phyloP scores from a whole-genome alignment of 2,329 filamentous ascomycete species.

The Pseudohalonectria lignicola region DNA sequence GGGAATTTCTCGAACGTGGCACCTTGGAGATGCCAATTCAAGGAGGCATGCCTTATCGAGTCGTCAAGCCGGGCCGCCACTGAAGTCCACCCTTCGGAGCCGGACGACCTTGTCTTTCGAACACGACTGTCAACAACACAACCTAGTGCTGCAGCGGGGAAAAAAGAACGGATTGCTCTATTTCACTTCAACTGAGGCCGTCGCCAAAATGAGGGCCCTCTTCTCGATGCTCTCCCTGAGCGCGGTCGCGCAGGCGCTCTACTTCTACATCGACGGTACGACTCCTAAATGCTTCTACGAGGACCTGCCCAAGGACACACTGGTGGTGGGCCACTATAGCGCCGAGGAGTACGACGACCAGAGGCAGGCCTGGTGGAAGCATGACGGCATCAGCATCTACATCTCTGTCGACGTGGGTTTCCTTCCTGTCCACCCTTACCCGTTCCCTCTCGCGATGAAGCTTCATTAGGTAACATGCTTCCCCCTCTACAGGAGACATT shows the following conservation, averaged over 20 bases:
- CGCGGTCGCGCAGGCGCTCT: constrained; percentile 65
- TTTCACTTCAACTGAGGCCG: no score
- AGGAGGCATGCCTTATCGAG: no score
- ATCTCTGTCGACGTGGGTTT: constrained; percentile 68
- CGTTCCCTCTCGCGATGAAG: neutral
- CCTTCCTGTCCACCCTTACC: neutral
- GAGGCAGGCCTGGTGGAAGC: constrained; percentile 55
- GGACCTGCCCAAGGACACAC: constrained; percentile 91
- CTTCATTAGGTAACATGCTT: neutral
- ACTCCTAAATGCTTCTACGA: constrained; percentile 95
- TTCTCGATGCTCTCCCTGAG: constrained; percentile 56
- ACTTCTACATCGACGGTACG: constrained; percentile 88
- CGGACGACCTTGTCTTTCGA: no score
- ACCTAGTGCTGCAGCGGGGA: no score
- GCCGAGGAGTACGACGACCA: constrained; percentile 75
- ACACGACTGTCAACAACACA: no score
- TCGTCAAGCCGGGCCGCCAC: no score
- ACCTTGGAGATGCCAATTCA: constrained; percentile 25
- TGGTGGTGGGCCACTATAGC: constrained; percentile 87
- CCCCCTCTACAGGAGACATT: constrained; percentile 63
- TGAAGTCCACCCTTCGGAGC: no score
- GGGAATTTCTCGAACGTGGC: constrained; percentile 35
- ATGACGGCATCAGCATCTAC: constrained; percentile 69
- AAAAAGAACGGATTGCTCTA: no score
- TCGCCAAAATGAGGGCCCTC: constrained; percentile 54